Evolutionary conservation across 371 early-diverging fungal species (phyloP).

Genomic region (Phascolomyces articulosus): DNA sequence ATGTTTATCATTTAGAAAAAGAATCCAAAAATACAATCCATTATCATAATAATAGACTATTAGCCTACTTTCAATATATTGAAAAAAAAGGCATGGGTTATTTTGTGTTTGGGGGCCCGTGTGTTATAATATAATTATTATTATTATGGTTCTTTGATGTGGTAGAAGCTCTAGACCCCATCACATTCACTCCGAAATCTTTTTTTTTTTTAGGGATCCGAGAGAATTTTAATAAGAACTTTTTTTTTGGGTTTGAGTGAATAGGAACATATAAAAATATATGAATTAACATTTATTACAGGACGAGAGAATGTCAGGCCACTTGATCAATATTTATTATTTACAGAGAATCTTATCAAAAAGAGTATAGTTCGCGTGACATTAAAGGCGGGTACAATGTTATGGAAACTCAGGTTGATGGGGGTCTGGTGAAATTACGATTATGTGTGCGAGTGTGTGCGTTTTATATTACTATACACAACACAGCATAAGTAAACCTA

Average conservation of each 20-base stretch:
- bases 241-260: no score
- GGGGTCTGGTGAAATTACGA: background rate
- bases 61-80: no score
- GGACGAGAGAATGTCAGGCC: slow-evolving; percentile 16
- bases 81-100: background rate
- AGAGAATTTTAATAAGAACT: background rate
- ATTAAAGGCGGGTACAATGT: slow-evolving; percentile 6
- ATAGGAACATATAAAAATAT: no score
- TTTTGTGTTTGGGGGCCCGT: no score
- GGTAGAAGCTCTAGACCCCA: slow-evolving; percentile 8
- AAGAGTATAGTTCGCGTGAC: slow-evolving; percentile 14
- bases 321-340: background rate
- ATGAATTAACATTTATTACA: slow-evolving; percentile 1
- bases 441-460: background rate
- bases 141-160: no score
- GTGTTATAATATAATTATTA: no score
- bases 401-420: slow-evolving; percentile 7
- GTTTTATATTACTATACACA: background rate
- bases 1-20: no score
- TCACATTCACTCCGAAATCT: background rate
- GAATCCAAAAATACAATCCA: no score
- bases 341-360: slow-evolving; percentile 2
- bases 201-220: slow-evolving; percentile 8
- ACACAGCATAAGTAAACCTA: background rate
- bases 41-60: no score